Conservation (phyloP, 169 alveolate species). For the Neospora caninum region DNA sequence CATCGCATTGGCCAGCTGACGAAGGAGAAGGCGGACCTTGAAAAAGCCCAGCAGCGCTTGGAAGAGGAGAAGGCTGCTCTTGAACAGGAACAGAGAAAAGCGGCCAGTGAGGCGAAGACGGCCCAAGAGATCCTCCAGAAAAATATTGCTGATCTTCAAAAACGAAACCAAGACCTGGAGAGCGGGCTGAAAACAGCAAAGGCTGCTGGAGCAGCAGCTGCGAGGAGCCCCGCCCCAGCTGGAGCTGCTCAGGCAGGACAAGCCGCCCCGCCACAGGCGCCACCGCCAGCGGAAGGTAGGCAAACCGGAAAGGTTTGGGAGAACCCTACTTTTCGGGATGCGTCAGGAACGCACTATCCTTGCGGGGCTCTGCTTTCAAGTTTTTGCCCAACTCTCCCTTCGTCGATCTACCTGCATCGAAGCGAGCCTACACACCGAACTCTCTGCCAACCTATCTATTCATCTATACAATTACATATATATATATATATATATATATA, state of each 20-base stretch:
- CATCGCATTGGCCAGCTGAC: slow-evolving; percentile 10
- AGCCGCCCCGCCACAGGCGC: background rate
- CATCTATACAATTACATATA: background rate
- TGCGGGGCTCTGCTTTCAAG: too few species aligned
- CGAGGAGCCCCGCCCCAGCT: background rate
- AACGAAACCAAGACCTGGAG: background rate
- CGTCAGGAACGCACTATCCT: too few species aligned
- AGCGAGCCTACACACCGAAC: too few species aligned
- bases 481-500: background rate
- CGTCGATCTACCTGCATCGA: too few species aligned
- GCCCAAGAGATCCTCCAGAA: background rate
- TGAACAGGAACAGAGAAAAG: slow-evolving; percentile 1
- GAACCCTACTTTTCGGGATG: too few species aligned
- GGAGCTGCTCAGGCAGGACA: background rate
- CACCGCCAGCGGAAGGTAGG: background rate
- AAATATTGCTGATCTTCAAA: background rate
- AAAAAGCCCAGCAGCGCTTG: background rate
- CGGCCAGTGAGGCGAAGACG: background rate
- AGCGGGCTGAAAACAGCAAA: background rate
- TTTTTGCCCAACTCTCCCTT: too few species aligned
- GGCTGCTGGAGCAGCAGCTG: background rate
- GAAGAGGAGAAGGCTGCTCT: slow-evolving; percentile 11
- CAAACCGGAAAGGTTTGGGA: background rate
- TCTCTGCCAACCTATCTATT: too few species aligned
- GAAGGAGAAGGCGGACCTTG: background rate